Conservation (phyloP, 305 asterid species). For the Solanum hybrid region DNA sequence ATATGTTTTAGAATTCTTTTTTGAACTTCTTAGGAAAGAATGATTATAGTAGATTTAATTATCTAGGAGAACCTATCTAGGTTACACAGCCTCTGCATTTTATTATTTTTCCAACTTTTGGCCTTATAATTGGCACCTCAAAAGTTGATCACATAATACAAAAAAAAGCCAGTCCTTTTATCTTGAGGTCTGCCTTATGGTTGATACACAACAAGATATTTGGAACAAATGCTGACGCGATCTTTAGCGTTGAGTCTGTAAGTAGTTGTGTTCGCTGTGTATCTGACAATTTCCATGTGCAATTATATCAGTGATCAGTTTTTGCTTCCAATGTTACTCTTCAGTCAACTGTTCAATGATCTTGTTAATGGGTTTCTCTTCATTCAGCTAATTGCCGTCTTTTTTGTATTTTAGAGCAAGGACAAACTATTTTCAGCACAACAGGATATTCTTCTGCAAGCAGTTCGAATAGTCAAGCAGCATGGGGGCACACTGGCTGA, state of each 20-base stretch:
- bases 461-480: slow-evolving; percentile 56
- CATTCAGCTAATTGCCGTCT: slow-evolving; percentile 4
- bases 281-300: not conserved
- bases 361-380: not conserved
- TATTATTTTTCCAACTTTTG: not conserved
- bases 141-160: not conserved
- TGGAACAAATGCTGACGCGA: not conserved
- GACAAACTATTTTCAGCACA: slow-evolving; percentile 32
- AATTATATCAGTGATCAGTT: not conserved
- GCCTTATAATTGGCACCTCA: not conserved
- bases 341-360: not conserved
- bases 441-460: slow-evolving; percentile 66
- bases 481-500: slow-evolving; percentile 54
- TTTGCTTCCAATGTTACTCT: not conserved
- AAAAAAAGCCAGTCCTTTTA: not conserved
- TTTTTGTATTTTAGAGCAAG: slow-evolving; percentile 40
- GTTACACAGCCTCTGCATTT: not conserved
- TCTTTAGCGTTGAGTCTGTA: not conserved
- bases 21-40: not conserved
- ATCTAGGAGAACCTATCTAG: not conserved
- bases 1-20: not conserved
- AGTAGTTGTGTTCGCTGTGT: not conserved
- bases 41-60: not conserved
- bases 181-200: not conserved
- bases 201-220: not conserved